Conservation (phyloP, 495 filamentous ascomycete genomes). For the Lasiosphaeria hispida region DNA sequence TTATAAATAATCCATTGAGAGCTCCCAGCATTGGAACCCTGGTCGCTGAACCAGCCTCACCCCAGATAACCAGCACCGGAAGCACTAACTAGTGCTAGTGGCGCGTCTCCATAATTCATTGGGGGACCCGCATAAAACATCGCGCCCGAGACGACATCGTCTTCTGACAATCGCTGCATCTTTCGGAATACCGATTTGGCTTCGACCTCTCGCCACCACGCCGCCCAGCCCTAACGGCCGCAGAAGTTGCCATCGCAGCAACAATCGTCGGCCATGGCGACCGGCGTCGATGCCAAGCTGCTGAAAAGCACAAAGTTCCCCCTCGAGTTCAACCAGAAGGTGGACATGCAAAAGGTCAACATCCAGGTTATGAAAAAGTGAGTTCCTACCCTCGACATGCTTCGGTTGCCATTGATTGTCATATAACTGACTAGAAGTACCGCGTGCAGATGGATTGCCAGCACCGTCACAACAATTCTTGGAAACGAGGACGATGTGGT, state of each 20-base stretch:
- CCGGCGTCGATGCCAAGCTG: slow-evolving; percentile 79
- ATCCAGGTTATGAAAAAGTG: slow-evolving; percentile 97
- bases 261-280: slow-evolving; percentile 54
- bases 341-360: slow-evolving; percentile 96
- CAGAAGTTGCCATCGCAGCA: neutral
- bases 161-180: slow-evolving; percentile 4
- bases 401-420: neutral
- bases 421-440: neutral
- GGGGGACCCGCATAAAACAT: slow-evolving; percentile 13
- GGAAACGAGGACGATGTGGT: slow-evolving; percentile 92
- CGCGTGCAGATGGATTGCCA: slow-evolving; percentile 77
- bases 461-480: slow-evolving; percentile 80
- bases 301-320: slow-evolving; percentile 90
- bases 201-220: neutral
- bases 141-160: slow-evolving; percentile 4
- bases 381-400: slow-evolving; percentile 19
- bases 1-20: too few species aligned
- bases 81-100: neutral
- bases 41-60: too few species aligned
- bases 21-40: too few species aligned
- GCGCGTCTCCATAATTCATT: slow-evolving; percentile 6
- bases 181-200: neutral
- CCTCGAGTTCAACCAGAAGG: slow-evolving; percentile 88
- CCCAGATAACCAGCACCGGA: neutral
- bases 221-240: neutral